A percentile compares a stretch with the other conserved stretches of the same genome.
Evolutionary conservation across 352 stramenopile species (phyloP).

Genomic region (Pythium coloratum): DNA sequence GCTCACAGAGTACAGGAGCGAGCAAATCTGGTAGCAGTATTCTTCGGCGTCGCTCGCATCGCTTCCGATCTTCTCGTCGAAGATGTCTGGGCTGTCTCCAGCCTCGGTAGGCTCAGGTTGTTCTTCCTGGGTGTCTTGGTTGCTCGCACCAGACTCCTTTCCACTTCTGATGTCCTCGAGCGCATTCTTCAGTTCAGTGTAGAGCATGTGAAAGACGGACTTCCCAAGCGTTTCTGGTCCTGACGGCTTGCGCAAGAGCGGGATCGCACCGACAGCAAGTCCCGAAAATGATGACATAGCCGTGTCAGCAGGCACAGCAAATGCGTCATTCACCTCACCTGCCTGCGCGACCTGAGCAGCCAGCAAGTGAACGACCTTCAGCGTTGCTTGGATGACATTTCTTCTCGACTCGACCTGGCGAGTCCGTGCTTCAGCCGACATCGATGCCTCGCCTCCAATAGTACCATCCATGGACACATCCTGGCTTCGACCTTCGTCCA

Average conservation of each 20-base stretch:
- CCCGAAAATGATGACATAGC: constrained; percentile 35
- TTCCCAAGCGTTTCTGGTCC: constrained; percentile 87
- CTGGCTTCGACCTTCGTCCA: constrained; percentile 70
- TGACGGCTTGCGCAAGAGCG: constrained; percentile 78
- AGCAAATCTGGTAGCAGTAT: constrained; percentile 91
- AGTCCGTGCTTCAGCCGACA: constrained; percentile 37
- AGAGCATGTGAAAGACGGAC: constrained; percentile 91
- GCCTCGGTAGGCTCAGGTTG: constrained; percentile 34
- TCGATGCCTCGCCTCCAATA: constrained; percentile 6
- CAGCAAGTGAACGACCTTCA: constrained; percentile 88
- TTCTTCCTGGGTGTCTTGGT: neutral
- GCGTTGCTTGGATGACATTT: constrained; percentile 82
- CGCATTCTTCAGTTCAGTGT: constrained; percentile 87
- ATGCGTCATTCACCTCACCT: constrained; percentile 59
- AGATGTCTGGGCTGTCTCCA: constrained; percentile 23
- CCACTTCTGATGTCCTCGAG: constrained; percentile 66
- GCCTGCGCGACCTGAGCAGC: constrained; percentile 86
- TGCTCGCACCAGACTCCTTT: neutral
- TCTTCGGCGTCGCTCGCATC: constrained; percentile 64
- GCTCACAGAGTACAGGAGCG: constrained; percentile 85
- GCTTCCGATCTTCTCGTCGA: neutral
- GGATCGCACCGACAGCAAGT: constrained; percentile 66
- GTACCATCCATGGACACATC: constrained; percentile 14
- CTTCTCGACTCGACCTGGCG: constrained; percentile 55
- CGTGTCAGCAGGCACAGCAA: constrained; percentile 56